Percentiles rank a stretch among this genome's conserved stretches.
Evolutionary conservation across 2,329 filamentous ascomycete genomes (phyloP).

Genomic region (Herpotrichia juniperi): DNA sequence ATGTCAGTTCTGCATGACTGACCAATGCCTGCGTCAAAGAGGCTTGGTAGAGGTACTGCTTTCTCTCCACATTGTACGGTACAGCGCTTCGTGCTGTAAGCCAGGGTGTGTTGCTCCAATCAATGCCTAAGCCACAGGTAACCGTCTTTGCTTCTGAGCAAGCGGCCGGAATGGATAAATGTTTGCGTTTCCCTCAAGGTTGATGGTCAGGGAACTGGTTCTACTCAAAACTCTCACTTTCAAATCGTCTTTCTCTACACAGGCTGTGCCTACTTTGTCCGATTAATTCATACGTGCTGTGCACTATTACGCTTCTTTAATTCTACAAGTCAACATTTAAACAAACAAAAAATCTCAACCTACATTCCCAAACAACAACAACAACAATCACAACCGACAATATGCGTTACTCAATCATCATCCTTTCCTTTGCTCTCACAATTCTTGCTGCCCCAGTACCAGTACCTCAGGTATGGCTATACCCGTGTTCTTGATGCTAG

Average conservation of each 20-base stretch:
- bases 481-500: not conserved
- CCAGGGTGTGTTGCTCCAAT: no score
- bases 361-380: not conserved
- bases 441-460: constrained; percentile 7
- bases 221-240: constrained; percentile 6
- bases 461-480: constrained; percentile 2
- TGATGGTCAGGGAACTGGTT: no score
- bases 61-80: no score
- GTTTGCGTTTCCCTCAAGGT: no score
- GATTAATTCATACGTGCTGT: constrained; percentile 9
- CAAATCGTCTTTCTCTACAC: not conserved
- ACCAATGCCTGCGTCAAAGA: no score
- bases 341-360: not conserved
- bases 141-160: no score
- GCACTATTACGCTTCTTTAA: constrained; percentile 5
- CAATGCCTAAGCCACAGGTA: no score
- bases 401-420: constrained; percentile 12
- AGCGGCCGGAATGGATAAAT: no score
- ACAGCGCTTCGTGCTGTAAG: no score
- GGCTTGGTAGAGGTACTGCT: no score
- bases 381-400: constrained; percentile 3
- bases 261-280: constrained; percentile 11
- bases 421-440: constrained; percentile 7
- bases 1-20: no score
- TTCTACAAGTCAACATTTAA: not conserved